phyloP scores from a whole-genome alignment of 768 basidiomycete species.

The Hortiboletus flavorubellus region DNA sequence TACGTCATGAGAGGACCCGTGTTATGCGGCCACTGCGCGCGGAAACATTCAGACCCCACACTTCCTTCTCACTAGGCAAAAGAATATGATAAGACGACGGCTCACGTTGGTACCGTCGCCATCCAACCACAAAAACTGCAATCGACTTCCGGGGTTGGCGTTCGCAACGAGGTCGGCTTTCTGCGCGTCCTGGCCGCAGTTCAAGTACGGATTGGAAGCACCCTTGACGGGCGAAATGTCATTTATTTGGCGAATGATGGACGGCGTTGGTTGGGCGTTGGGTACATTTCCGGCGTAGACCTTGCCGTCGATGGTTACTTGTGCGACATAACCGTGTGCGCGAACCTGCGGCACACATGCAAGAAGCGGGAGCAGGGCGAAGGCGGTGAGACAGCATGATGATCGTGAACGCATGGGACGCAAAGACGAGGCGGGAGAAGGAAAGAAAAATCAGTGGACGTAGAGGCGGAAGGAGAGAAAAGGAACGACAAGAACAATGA shows the following conservation, averaged over 20 bases:
- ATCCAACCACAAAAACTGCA: constrained; percentile 56
- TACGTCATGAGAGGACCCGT: constrained; percentile 74
- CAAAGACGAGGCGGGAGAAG: background rate
- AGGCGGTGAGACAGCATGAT: background rate
- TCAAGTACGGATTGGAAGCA: constrained; percentile 50
- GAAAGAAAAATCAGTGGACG: background rate
- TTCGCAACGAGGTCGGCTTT: constrained; percentile 47
- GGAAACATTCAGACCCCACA: background rate
- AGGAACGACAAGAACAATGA: background rate
- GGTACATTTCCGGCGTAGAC: constrained; percentile 43
- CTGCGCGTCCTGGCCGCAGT: constrained; percentile 56
- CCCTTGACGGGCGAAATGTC: constrained; percentile 51
- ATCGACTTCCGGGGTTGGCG: constrained; percentile 55
- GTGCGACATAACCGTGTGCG: constrained; percentile 45
- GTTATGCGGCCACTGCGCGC: constrained; percentile 48
- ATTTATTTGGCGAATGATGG: constrained; percentile 45
- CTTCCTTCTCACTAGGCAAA: background rate
- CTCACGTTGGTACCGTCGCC: constrained; percentile 39
- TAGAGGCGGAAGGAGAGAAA: background rate
- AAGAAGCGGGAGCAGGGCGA: constrained; percentile 10
- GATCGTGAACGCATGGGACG: constrained; percentile 5
- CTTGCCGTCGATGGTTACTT: constrained; percentile 43
- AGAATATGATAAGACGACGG: background rate
- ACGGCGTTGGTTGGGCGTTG: constrained; percentile 35
- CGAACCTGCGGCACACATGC: constrained; percentile 19